Evolutionary conservation across 2,329 filamentous ascomycete species (phyloP).

Genomic region (Simplicillium aogashimaense): DNA sequence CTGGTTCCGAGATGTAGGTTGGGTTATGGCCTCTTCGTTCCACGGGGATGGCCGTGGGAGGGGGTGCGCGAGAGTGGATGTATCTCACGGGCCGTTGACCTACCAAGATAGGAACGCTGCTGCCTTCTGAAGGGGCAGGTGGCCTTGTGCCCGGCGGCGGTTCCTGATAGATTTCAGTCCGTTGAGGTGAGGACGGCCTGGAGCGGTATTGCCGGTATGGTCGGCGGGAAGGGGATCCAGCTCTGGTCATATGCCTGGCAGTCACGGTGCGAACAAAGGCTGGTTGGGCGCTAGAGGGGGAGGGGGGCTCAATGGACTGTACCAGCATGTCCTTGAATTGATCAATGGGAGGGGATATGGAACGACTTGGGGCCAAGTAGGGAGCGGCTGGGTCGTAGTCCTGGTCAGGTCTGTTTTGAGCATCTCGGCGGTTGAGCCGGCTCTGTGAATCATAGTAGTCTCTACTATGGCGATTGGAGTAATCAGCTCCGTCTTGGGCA

Average conservation of each 20-base stretch:
- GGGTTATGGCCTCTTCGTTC: neutral
- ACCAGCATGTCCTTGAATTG: constrained; percentile 31
- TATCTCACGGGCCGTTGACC: neutral
- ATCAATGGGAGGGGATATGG: constrained; percentile 13
- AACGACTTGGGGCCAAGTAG: constrained; percentile 6
- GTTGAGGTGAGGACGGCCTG: constrained; percentile 2
- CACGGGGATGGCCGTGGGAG: neutral
- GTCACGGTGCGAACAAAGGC: constrained; percentile 23
- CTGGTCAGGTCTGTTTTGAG: no score
- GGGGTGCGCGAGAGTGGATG: neutral
- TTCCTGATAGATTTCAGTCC: constrained; percentile 1
- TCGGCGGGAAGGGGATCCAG: neutral
- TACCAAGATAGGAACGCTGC: neutral
- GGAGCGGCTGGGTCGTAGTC: neutral
- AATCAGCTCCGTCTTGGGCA: neutral
- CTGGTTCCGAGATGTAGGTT: constrained; percentile 7
- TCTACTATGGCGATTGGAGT: neutral
- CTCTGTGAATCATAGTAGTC: no score
- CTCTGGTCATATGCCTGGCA: constrained; percentile 9
- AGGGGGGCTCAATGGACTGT: constrained; percentile 34
- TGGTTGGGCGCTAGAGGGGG: constrained; percentile 21
- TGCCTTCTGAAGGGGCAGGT: neutral
- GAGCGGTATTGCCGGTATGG: constrained; percentile 1
- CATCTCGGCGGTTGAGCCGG: no score
- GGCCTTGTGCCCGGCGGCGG: neutral